phyloP scores from a whole-genome alignment of 1,284 basidiomycete species.

The Athelia psychrophila region DNA sequence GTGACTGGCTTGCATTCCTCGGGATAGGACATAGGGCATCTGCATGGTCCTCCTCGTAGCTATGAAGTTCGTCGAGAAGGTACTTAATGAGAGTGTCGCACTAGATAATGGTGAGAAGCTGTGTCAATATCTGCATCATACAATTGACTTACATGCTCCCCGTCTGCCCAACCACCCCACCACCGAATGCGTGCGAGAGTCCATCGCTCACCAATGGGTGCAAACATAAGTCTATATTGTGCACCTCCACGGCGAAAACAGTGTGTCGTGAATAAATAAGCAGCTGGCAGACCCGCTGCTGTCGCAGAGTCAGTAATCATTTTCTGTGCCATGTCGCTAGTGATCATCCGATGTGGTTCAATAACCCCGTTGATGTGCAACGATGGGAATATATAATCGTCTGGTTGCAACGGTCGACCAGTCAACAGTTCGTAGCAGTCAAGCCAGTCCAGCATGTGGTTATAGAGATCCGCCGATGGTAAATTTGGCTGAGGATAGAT shows the following conservation, averaged over 20 bases:
- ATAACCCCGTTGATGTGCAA: conserved; percentile 25
- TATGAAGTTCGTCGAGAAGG: conserved; percentile 26
- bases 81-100: conserved; percentile 28
- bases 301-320: conserved; percentile 20
- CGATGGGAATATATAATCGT: conserved; percentile 34
- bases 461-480: conserved; percentile 21
- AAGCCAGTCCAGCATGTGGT: conserved; percentile 24
- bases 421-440: conserved; percentile 16
- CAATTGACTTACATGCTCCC: conserved; percentile 22
- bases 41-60: conserved; percentile 21
- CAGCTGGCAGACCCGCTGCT: conserved; percentile 15
- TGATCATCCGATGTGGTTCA: conserved; percentile 16
- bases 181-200: conserved; percentile 28
- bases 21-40: conserved; percentile 8
- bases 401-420: conserved; percentile 14
- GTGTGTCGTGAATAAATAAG: conserved; percentile 28
- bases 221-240: conserved; percentile 36
- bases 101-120: conserved; percentile 11
- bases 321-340: conserved; percentile 23
- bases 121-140: neutral
- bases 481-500: conserved; percentile 15
- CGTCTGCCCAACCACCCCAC: conserved; percentile 40
- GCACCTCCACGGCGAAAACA: conserved; percentile 31
- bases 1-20: neutral
- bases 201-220: conserved; percentile 30